Conservation (phyloP, 257 asterid species). For the Ballota nigra region DNA sequence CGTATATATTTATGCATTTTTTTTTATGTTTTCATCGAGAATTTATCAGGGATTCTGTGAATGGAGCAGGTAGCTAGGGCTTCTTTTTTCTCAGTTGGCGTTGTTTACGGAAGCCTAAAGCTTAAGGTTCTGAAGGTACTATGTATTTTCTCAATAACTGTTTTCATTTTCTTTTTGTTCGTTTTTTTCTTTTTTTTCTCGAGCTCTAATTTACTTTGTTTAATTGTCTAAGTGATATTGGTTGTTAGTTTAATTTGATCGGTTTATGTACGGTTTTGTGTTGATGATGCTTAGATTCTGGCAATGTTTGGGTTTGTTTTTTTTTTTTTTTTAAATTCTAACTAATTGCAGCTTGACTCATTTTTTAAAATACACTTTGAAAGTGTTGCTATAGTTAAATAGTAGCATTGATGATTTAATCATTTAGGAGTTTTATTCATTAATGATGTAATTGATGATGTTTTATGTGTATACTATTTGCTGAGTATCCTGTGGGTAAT, state of each 20-base stretch:
- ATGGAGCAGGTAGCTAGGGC: slow-evolving; percentile 59
- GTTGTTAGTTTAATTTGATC: slow-evolving; percentile 3
- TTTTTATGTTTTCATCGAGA: neutral
- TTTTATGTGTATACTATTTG: neutral
- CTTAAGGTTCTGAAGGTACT: slow-evolving; percentile 54
- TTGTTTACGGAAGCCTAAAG: slow-evolving; percentile 50
- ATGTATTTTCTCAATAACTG: neutral
- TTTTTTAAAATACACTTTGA: neutral
- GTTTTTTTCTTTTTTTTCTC: neutral
- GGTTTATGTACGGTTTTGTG: neutral
- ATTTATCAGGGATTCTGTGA: slow-evolving; percentile 16
- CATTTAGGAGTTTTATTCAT: neutral
- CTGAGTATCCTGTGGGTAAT: neutral
- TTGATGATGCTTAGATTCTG: slow-evolving; percentile 19
- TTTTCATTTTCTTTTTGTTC: neutral
- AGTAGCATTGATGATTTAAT: neutral
- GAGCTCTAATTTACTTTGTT: neutral
- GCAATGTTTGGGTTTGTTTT: slow-evolving; percentile 6
- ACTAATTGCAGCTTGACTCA: neutral
- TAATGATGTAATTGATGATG: neutral
- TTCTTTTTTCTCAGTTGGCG: slow-evolving; percentile 51
- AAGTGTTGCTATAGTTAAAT: neutral
- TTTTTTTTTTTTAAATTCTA: no score
- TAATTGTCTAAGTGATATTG: neutral
- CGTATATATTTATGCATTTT: neutral